Conservation (phyloP, 1,284 basidiomycete genomes). For the Ustilago shanxiensis region DNA sequence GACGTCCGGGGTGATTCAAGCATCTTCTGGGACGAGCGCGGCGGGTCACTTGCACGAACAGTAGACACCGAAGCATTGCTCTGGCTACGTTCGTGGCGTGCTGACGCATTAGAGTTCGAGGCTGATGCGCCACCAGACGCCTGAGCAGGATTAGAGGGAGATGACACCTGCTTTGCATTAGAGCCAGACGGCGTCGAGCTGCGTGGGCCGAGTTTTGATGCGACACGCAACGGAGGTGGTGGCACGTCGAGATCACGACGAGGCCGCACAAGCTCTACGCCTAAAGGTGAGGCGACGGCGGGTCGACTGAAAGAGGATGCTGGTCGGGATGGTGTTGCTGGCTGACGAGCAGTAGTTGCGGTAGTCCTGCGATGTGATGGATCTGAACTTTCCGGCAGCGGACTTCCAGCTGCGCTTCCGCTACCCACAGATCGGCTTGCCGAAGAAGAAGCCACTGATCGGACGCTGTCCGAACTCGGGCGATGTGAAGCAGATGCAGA, state of each 20-base stretch:
- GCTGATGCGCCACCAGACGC: constrained; percentile 5
- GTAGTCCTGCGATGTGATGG: constrained; percentile 5
- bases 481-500: constrained; percentile 7
- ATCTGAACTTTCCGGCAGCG: background rate
- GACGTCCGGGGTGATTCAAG: constrained; percentile 21
- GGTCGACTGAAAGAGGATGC: constrained; percentile 20
- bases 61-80: constrained; percentile 28
- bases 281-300: constrained; percentile 26
- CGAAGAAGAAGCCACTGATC: constrained; percentile 4
- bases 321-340: constrained; percentile 8
- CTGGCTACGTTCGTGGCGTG: constrained; percentile 18
- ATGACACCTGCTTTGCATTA: background rate
- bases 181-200: background rate
- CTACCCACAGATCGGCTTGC: background rate
- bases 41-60: constrained; percentile 12
- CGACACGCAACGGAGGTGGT: constrained; percentile 42
- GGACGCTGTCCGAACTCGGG: background rate
- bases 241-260: constrained; percentile 38
- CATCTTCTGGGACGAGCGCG: constrained; percentile 27
- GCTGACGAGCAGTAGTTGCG: constrained; percentile 16
- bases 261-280: constrained; percentile 25
- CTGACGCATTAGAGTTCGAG: background rate
- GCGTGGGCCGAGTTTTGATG: constrained; percentile 33
- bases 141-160: constrained; percentile 3
- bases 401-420: background rate